Conservation (phyloP, 768 basidiomycete species). For the Omphalotus guepiniiformis region DNA sequence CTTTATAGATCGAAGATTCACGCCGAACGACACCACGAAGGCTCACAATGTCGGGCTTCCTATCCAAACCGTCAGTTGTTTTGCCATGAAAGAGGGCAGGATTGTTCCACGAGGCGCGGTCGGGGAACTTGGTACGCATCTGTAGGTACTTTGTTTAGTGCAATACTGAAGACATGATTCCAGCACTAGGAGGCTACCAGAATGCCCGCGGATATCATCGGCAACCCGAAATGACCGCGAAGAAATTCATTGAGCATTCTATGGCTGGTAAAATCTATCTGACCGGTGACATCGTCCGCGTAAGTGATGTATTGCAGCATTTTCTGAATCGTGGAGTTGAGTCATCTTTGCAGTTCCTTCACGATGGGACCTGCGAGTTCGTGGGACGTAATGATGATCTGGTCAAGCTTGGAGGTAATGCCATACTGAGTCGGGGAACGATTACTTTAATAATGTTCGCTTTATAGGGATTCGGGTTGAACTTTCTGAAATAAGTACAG, state of each 20-base stretch:
- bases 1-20: slow-evolving; percentile 2
- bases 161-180: background rate
- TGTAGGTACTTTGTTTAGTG: background rate
- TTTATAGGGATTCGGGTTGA: slow-evolving; percentile 4
- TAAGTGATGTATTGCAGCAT: background rate
- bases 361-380: slow-evolving; percentile 9
- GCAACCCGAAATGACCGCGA: slow-evolving; percentile 23
- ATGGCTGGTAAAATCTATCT: slow-evolving; percentile 24
- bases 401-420: slow-evolving; percentile 5
- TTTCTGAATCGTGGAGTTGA: background rate
- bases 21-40: slow-evolving; percentile 2
- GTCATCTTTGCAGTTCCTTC: slow-evolving; percentile 1
- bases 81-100: background rate
- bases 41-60: slow-evolving; percentile 8
- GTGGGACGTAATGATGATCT: slow-evolving; percentile 10
- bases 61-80: slow-evolving; percentile 9
- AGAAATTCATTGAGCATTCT: slow-evolving; percentile 25
- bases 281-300: slow-evolving; percentile 25
- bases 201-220: slow-evolving; percentile 21
- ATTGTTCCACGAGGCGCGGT: slow-evolving; percentile 8
- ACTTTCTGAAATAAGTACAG: slow-evolving; percentile 8
- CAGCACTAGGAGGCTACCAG: slow-evolving; percentile 17
- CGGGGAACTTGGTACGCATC: slow-evolving; percentile 6
- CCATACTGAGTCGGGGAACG: background rate
- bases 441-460: background rate